phyloP scores from a whole-genome alignment of 2,329 filamentous ascomycete species.

The Fusarium paranaense region DNA sequence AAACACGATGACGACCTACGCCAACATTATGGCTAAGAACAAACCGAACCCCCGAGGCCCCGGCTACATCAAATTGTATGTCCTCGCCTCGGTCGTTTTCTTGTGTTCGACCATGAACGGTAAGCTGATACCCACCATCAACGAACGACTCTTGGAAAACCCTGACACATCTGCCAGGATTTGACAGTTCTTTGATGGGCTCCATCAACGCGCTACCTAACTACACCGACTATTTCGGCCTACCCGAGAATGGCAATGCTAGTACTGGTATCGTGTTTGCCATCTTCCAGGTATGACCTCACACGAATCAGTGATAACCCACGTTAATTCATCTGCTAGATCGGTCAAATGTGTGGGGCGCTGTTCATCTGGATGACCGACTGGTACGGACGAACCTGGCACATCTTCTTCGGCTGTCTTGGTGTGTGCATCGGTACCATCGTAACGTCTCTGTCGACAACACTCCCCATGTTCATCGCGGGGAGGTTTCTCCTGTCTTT shows the following conservation, averaged over 20 bases:
- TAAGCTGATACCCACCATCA: conserved; percentile 16
- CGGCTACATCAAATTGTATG: conserved; percentile 23
- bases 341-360: conserved; percentile 57
- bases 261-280: conserved; percentile 58
- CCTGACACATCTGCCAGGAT: conserved; percentile 44
- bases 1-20: conserved; percentile 10
- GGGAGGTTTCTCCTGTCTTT: conserved; percentile 62
- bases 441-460: conserved; percentile 59
- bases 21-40: conserved; percentile 20
- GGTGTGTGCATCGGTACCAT: conserved; percentile 64
- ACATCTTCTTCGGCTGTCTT: conserved; percentile 60
- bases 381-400: conserved; percentile 56
- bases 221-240: conserved; percentile 54
- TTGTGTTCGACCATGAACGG: conserved; percentile 56
- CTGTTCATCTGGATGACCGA: conserved; percentile 58
- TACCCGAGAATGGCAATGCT: conserved; percentile 51
- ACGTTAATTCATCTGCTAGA: conserved; percentile 24
- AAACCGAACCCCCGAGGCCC: conserved; percentile 23
- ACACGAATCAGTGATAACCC: background rate
- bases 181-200: conserved; percentile 56
- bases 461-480: conserved; percentile 61
- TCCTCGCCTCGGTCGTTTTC: conserved; percentile 35
- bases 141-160: no score
- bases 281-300: conserved; percentile 47
- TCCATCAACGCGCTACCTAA: conserved; percentile 58